phyloP scores from a whole-genome alignment of 768 basidiomycete species.

The Vararia minispora region DNA sequence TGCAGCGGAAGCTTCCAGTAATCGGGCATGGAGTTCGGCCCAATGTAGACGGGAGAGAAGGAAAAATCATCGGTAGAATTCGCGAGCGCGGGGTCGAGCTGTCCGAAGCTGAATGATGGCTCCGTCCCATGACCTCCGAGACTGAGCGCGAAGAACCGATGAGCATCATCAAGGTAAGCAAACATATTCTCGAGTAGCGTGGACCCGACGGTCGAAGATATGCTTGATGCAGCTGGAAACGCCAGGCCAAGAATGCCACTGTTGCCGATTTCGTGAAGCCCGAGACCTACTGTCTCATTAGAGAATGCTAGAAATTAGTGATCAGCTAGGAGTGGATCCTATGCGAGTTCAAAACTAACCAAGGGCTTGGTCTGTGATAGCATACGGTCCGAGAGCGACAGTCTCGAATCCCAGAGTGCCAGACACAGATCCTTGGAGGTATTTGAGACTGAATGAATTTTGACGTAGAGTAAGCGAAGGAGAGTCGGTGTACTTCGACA shows the following conservation, averaged over 20 bases:
- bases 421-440: slow-evolving; percentile 38
- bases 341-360: slow-evolving; percentile 21
- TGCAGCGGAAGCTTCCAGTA: slow-evolving; percentile 49
- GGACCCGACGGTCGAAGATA: slow-evolving; percentile 29
- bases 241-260: slow-evolving; percentile 48
- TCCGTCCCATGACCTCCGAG: slow-evolving; percentile 26
- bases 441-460: slow-evolving; percentile 31
- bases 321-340: not conserved
- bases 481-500: slow-evolving; percentile 29
- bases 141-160: slow-evolving; percentile 39
- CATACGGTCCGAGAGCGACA: slow-evolving; percentile 32
- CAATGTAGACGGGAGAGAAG: slow-evolving; percentile 29
- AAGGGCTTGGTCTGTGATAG: slow-evolving; percentile 36
- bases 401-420: slow-evolving; percentile 38
- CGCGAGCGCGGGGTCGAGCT: slow-evolving; percentile 28
- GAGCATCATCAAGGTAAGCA: slow-evolving; percentile 25
- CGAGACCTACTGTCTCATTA: slow-evolving; percentile 30
- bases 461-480: slow-evolving; percentile 22
- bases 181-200: slow-evolving; percentile 40
- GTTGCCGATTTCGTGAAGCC: slow-evolving; percentile 33
- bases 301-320: slow-evolving; percentile 28
- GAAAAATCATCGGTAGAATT: slow-evolving; percentile 23
- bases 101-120: slow-evolving; percentile 43
- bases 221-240: slow-evolving; percentile 37
- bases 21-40: slow-evolving; percentile 28